These are phyloP conservation scores for Suillus sp. DNA, from an alignment of 768 basidiomycete species.

Conservation along the genomic window DNA sequence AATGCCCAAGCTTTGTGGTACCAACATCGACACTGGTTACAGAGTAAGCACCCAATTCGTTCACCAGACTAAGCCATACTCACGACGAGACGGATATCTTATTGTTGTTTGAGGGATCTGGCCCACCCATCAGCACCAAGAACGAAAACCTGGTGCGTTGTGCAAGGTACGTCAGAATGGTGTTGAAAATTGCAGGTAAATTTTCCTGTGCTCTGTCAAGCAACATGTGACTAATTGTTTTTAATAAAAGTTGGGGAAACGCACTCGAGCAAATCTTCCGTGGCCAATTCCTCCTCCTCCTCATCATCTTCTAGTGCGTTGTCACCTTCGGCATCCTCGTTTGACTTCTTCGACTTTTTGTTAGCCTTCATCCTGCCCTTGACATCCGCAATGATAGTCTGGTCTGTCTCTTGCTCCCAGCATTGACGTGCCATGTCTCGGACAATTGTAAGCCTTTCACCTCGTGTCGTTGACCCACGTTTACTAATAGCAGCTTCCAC, in stretches of 20 bases:
- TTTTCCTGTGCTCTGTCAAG: background rate
- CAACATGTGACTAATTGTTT: background rate
- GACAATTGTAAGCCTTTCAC: background rate
- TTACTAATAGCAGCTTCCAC: background rate
- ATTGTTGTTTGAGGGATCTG: background rate
- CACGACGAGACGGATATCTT: background rate
- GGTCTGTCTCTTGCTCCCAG: background rate
- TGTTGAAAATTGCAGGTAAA: background rate
- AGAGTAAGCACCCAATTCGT: background rate
- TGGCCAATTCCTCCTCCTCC: background rate
- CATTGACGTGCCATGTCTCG: background rate
- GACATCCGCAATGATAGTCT: background rate
- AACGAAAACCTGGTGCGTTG: background rate
- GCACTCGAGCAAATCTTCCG: background rate
- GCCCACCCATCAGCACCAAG: slow-evolving; percentile 1
- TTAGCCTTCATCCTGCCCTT: background rate
- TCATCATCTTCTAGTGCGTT: background rate
- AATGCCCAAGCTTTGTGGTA: background rate
- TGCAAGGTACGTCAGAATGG: background rate
- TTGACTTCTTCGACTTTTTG: background rate
- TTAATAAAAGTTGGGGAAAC: background rate
- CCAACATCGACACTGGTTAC: background rate
- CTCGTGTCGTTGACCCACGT: background rate
- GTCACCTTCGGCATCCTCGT: background rate
- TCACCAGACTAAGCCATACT: background rate